phyloP scores from a whole-genome alignment of 805 yeast species.

The Teunomyces barrocoloradensis region DNA sequence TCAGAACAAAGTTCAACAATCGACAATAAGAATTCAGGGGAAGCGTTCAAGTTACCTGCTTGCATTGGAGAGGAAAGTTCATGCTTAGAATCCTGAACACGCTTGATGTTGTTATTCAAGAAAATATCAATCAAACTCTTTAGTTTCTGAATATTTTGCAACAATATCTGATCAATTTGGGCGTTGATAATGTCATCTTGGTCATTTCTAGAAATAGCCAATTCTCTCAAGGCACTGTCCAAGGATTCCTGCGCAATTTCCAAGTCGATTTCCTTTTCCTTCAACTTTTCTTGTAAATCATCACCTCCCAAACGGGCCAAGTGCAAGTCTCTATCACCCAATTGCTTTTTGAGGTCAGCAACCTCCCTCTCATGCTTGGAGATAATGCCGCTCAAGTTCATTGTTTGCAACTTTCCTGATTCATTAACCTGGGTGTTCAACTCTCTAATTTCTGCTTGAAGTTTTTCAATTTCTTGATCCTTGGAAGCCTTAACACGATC shows the following conservation, averaged over 20 bases:
- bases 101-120: slow-evolving; percentile 61
- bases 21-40: slow-evolving; percentile 67
- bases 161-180: slow-evolving; percentile 53
- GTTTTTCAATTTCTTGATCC: slow-evolving; percentile 60
- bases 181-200: slow-evolving; percentile 55
- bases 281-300: slow-evolving; percentile 44
- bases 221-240: slow-evolving; percentile 64
- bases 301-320: slow-evolving; percentile 23
- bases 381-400: slow-evolving; percentile 58
- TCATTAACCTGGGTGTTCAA: slow-evolving; percentile 56
- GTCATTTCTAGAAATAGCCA: slow-evolving; percentile 50
- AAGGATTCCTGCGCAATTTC: slow-evolving; percentile 77
- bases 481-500: slow-evolving; percentile 67
- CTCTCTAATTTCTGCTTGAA: slow-evolving; percentile 63
- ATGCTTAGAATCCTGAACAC: slow-evolving; percentile 68
- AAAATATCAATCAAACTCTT: slow-evolving; percentile 64
- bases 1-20: slow-evolving; percentile 68
- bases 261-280: slow-evolving; percentile 72
- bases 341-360: slow-evolving; percentile 42
- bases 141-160: slow-evolving; percentile 49
- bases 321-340: slow-evolving; percentile 27
- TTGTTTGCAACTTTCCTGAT: slow-evolving; percentile 59
- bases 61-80: slow-evolving; percentile 78
- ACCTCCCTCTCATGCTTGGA: slow-evolving; percentile 64
- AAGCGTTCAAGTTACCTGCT: slow-evolving; percentile 74